Evolutionary conservation across 768 basidiomycete species (phyloP), one percentile per base, ranked within the genome.

Genomic region (Hygrophorus russula): DNA sequence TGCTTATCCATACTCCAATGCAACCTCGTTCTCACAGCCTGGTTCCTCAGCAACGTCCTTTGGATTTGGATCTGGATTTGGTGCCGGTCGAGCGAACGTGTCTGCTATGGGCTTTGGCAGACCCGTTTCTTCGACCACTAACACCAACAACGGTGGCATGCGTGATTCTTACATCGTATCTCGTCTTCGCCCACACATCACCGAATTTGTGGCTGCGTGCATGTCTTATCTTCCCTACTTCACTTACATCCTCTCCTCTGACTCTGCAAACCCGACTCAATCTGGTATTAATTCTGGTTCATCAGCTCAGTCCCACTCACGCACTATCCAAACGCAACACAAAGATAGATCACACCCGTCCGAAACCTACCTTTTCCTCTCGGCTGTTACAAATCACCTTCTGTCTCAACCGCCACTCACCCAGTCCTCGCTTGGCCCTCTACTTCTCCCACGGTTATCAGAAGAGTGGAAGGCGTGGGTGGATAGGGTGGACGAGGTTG

Each of bases 171-270:
- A 91, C 58, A 71, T 90, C 50, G 61, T 78, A 31, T 84, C 80
- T 13, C 73, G 88, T 43, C 66, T 91, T 13, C 74, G 80, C 38
- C 80, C 82, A 12, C 78, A 82, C 59, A 76, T 89, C 39, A 63
- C 69, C 41, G 87, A 89, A 41, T 91, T 86, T 51, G 78, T 81
- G 24, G 73, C 87, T 2, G 74, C 80, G 24, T 84, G 76, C 58
- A 71, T 79, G 58, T 82, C 88, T 5, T 91, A 90, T 57, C 74
- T 90, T 37, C 85, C 84, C 2, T 90, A 91, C 56, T 91, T 91
- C 56, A 82, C 86, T 15, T 80, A 74, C 51, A 59, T 73, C 41
- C 56, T 69, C 11, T 42, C 53, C 33, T 12, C 40, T n/a, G 39
- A 17, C 7, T 44, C 61, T 19, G 37, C 55, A 41, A 47, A 53